phyloP scores from a whole-genome alignment of 164 flowering plant species.

The Annona cherimola region DNA sequence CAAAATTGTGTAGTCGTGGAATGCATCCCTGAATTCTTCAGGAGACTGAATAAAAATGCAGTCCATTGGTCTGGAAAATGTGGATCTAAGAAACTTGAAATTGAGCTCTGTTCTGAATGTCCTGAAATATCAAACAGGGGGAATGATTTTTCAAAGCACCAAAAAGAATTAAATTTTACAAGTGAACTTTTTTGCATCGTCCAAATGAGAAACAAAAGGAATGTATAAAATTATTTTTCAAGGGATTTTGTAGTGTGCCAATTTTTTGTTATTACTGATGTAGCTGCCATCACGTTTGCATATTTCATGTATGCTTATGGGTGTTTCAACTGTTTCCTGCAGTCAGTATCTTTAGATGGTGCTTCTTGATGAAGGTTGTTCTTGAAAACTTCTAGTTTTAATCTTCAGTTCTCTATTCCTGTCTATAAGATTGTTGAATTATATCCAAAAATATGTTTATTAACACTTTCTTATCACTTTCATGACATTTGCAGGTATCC shows the following conservation, averaged over 20 bases:
- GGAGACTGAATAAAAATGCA: neutral
- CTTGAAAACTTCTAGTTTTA: neutral
- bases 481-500: constrained; percentile 56
- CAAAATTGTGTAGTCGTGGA: neutral
- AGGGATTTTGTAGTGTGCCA: neutral
- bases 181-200: neutral
- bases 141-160: neutral
- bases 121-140: neutral
- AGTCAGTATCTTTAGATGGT: neutral
- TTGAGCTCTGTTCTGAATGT: neutral
- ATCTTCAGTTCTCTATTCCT: neutral
- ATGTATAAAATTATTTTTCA: too few relatives aligned
- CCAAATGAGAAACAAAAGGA: neutral
- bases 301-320: neutral
- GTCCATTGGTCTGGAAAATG: neutral
- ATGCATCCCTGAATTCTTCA: neutral
- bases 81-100: neutral
- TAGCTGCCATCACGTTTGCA: neutral
- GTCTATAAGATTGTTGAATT: neutral
- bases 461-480: neutral
- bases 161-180: too few relatives aligned
- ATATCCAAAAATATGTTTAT: neutral
- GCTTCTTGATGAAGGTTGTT: neutral
- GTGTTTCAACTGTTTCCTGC: neutral
- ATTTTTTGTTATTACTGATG: neutral